Evolutionary conservation across 805 yeast genomes (phyloP).

Genomic region (Schizosaccharomyces octosporus): DNA sequence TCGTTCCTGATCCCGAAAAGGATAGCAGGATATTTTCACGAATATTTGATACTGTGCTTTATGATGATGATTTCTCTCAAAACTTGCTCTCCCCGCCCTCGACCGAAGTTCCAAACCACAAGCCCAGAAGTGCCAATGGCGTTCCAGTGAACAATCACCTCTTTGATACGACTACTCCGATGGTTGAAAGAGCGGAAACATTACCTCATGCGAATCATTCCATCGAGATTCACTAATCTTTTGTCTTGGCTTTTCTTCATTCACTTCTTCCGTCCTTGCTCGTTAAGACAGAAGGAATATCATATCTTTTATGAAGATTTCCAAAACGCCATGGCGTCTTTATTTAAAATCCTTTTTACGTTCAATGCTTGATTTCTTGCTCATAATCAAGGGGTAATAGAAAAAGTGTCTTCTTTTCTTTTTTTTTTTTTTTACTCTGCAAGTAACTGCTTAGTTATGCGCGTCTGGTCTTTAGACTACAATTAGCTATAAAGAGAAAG

Average conservation of each 20-base stretch:
- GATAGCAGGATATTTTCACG: neutral
- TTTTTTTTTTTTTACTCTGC: neutral
- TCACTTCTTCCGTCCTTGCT: neutral
- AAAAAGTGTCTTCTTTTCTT: neutral
- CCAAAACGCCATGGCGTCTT: neutral
- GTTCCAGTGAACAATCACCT: neutral
- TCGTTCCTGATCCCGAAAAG: neutral
- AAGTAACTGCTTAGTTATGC: neutral
- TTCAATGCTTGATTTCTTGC: neutral
- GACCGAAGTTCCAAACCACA: neutral
- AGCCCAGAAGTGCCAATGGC: neutral
- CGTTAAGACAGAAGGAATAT: neutral
- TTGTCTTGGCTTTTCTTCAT: neutral
- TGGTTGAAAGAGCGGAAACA: neutral
- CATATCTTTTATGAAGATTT: too few relatives aligned
- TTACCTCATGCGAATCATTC: neutral
- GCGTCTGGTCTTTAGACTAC: too few relatives aligned
- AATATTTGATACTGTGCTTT: neutral
- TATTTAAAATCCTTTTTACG: neutral
- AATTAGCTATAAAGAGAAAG: too few relatives aligned
- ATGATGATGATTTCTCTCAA: neutral
- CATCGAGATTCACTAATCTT: neutral
- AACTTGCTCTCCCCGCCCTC: neutral
- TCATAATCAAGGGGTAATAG: neutral
- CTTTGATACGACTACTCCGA: neutral